phyloP scores from a whole-genome alignment of 2,329 filamentous ascomycete species.

The Epichloe typhina region DNA sequence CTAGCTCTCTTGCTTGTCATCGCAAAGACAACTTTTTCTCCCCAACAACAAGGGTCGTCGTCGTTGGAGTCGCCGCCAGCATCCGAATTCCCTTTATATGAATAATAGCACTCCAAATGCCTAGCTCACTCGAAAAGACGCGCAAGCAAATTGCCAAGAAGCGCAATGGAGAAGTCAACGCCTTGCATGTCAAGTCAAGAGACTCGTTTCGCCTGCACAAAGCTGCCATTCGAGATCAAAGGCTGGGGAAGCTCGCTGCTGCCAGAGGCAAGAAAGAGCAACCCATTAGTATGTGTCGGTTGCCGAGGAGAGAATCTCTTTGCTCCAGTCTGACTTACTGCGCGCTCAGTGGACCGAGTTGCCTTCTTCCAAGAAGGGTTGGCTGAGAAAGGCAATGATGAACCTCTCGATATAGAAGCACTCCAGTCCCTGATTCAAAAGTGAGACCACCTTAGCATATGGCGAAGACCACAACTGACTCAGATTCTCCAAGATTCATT shows the following conservation, averaged over 20 bases:
- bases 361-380: slow-evolving; percentile 58
- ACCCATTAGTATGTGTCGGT: slow-evolving; percentile 45
- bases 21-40: not conserved
- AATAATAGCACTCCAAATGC: slow-evolving; percentile 40
- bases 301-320: not conserved
- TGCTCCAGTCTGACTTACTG: slow-evolving; percentile 5
- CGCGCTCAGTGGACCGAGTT: slow-evolving; percentile 22
- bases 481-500: slow-evolving; percentile 36
- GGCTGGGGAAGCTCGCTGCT: slow-evolving; percentile 59
- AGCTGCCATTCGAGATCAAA: slow-evolving; percentile 70
- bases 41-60: not conserved
- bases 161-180: slow-evolving; percentile 56
- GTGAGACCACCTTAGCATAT: slow-evolving; percentile 28
- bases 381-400: slow-evolving; percentile 30
- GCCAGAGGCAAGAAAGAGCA: slow-evolving; percentile 61
- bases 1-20: not conserved
- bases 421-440: slow-evolving; percentile 49
- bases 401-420: slow-evolving; percentile 38
- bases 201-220: slow-evolving; percentile 71
- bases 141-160: slow-evolving; percentile 87
- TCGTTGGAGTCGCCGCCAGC: not conserved
- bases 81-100: not conserved
- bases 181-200: slow-evolving; percentile 77
- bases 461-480: slow-evolving; percentile 14
- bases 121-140: slow-evolving; percentile 66